These are phyloP conservation scores for Colletotrichum tropicicola DNA, from an alignment of 2,329 filamentous ascomycete species.

Conservation along the genomic window DNA sequence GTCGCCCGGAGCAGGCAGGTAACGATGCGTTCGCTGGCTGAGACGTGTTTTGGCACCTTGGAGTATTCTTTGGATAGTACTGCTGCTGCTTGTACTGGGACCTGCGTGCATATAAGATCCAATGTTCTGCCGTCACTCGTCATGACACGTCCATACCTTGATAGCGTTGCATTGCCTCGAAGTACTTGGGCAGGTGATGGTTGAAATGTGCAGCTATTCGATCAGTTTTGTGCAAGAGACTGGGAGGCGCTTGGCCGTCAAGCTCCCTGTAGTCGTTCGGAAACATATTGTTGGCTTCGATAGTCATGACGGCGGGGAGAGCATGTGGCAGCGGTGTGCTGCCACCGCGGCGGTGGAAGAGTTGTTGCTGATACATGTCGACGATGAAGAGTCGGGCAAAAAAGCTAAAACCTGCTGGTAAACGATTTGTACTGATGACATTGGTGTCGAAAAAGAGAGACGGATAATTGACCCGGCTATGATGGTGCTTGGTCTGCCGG, in stretches of 20 bases:
- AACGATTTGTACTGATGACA: slow-evolving; percentile 7
- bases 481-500: neutral
- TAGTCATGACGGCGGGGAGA: neutral
- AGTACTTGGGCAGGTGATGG: neutral
- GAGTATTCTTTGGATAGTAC: slow-evolving; percentile 4
- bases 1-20: neutral
- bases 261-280: slow-evolving; percentile 1
- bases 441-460: slow-evolving; percentile 21
- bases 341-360: neutral
- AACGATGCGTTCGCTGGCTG: neutral
- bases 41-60: neutral
- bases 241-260: slow-evolving; percentile 7
- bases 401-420: slow-evolving; percentile 2
- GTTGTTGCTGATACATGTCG: slow-evolving; percentile 9
- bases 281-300: neutral
- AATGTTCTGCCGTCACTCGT: no score
- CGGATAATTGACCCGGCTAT: slow-evolving; percentile 3
- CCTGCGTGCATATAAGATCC: neutral
- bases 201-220: neutral
- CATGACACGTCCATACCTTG: neutral
- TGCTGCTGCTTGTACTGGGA: neutral
- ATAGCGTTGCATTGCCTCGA: neutral
- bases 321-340: slow-evolving; percentile 6
- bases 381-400: neutral
- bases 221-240: neutral